Evolutionary conservation across 148 eudicot genomes (phyloP).

Genomic region (Dysphania ambrosioides): DNA sequence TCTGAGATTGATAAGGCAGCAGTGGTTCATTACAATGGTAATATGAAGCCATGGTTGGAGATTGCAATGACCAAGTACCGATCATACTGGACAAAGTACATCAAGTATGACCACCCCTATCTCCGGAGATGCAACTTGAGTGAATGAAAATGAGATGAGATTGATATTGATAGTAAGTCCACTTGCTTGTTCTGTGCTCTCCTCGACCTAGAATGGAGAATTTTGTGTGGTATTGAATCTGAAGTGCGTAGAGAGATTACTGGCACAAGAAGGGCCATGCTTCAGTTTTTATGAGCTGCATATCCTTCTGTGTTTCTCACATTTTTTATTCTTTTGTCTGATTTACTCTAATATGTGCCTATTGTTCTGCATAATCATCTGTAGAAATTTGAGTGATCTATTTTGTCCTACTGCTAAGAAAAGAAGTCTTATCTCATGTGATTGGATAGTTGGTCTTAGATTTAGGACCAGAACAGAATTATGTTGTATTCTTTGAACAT

Average conservation of each 20-base stretch:
- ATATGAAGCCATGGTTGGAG: slow-evolving; percentile 96
- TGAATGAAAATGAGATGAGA: too few relatives aligned
- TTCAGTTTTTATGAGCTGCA: slow-evolving; percentile 28
- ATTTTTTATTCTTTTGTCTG: slow-evolving; percentile 49
- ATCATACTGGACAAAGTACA: slow-evolving; percentile 76
- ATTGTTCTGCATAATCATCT: not conserved
- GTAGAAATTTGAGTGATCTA: not conserved
- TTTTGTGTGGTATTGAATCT: not conserved
- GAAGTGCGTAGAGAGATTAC: slow-evolving; percentile 13
- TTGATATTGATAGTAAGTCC: too few relatives aligned
- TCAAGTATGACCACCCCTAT: slow-evolving; percentile 73
- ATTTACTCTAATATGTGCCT: slow-evolving; percentile 23
- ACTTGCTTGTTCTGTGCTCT: slow-evolving; percentile 6
- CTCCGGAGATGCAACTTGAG: slow-evolving; percentile 63
- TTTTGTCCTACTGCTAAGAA: slow-evolving; percentile 4
- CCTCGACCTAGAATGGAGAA: not conserved
- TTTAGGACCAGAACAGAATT: slow-evolving; percentile 15
- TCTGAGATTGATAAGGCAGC: slow-evolving; percentile 77
- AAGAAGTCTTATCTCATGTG: not conserved
- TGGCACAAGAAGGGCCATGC: slow-evolving; percentile 21
- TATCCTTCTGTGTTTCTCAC: slow-evolving; percentile 21
- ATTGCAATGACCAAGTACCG: slow-evolving; percentile 76
- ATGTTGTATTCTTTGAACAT: slow-evolving; percentile 28
- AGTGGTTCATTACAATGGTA: slow-evolving; percentile 86
- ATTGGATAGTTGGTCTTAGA: not conserved